Percentiles rank a stretch among this genome's conserved stretches.
Evolutionary conservation across 345 rosid genomes (phyloP).

Genomic region (Capsella bursapastoris): DNA sequence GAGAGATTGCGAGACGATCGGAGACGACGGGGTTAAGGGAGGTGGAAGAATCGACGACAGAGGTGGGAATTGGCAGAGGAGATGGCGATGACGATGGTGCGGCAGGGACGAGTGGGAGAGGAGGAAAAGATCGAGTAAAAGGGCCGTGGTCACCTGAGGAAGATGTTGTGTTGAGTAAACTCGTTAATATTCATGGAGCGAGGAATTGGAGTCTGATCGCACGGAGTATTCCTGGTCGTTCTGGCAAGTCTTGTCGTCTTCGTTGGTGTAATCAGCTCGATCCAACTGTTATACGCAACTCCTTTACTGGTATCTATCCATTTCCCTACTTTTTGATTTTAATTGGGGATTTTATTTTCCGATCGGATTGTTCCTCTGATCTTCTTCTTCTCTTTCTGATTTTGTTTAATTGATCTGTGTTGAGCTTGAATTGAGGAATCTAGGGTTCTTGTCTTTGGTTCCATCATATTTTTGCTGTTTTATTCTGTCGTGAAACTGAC

Average conservation of each 20-base stretch:
- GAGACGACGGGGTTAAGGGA: slow-evolving; percentile 38
- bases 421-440: slow-evolving; percentile 10
- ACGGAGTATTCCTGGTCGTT: slow-evolving; percentile 70
- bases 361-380: slow-evolving; percentile 19
- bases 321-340: not conserved
- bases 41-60: slow-evolving; percentile 29
- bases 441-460: slow-evolving; percentile 21
- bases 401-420: not conserved
- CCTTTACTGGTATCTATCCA: slow-evolving; percentile 64
- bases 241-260: slow-evolving; percentile 91
- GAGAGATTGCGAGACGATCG: slow-evolving; percentile 35
- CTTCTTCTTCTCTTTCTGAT: slow-evolving; percentile 11
- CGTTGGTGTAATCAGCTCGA: slow-evolving; percentile 98
- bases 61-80: slow-evolving; percentile 30
- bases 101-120: slow-evolving; percentile 33
- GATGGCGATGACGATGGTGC: slow-evolving; percentile 39
- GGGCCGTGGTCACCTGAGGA: slow-evolving; percentile 84
- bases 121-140: slow-evolving; percentile 53
- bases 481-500: not conserved
- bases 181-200: slow-evolving; percentile 68
- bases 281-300: slow-evolving; percentile 76
- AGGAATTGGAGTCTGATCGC: slow-evolving; percentile 88
- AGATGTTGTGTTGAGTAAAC: slow-evolving; percentile 61
- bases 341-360: not conserved
- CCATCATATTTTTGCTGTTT: not conserved